A percentile compares a stretch with the other conserved stretches of the same genome.
phyloP scores from a whole-genome alignment of 1,284 basidiomycete species.

The Rhodotorula sp. region DNA sequence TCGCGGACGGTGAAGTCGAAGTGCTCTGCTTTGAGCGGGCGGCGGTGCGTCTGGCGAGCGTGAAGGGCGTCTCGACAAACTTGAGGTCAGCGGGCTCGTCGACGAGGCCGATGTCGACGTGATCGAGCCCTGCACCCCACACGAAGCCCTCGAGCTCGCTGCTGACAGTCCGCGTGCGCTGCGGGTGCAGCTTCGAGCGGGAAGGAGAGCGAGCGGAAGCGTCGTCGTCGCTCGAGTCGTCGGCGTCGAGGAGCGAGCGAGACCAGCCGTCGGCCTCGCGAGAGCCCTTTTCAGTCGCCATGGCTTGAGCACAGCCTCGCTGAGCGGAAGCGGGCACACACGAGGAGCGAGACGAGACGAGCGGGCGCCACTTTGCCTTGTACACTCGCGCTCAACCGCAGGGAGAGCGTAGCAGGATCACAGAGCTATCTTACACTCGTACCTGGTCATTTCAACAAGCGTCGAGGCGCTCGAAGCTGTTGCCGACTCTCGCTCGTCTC shows the following conservation, averaged over 20 bases:
- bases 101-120: constrained; percentile 28
- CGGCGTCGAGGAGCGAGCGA: constrained; percentile 16
- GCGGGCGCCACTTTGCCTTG: not conserved
- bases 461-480: not conserved
- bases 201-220: not conserved
- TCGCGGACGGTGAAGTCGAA: not conserved
- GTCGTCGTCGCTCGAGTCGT: not conserved
- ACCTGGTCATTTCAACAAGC: not conserved
- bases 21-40: not conserved
- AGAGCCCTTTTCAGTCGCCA: not conserved
- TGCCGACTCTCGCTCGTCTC: too few species aligned
- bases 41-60: constrained; percentile 21
- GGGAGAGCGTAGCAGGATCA: too few species aligned
- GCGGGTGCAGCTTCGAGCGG: not conserved
- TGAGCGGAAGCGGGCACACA: too few species aligned
- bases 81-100: constrained; percentile 18
- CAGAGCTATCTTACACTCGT: too few species aligned
- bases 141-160: not conserved
- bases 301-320: not conserved
- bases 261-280: constrained; percentile 7
- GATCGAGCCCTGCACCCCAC: not conserved
- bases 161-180: not conserved
- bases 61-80: constrained; percentile 38
- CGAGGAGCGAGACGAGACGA: not conserved
- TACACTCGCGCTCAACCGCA: not conserved